These are phyloP conservation scores for Odontarrhena argentea DNA, from an alignment of 345 rosid species.

Conservation along the genomic window DNA sequence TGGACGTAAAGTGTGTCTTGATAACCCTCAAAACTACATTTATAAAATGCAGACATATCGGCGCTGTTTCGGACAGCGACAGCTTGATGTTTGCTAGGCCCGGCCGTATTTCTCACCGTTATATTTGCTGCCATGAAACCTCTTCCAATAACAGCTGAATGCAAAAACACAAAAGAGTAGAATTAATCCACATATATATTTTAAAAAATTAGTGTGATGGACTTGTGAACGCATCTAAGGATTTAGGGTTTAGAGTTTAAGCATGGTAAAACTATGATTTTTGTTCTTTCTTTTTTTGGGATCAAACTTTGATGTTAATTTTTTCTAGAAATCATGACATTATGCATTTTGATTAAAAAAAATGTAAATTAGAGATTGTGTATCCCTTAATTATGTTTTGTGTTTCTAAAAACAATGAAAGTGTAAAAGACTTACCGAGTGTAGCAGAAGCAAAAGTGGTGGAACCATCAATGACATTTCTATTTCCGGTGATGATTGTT, in stretches of 20 bases:
- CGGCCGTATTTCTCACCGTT: slow-evolving; percentile 61
- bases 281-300: no score
- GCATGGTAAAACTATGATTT: no score
- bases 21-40: slow-evolving; percentile 58
- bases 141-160: slow-evolving; percentile 45
- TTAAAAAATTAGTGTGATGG: background rate
- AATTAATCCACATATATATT: background rate
- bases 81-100: slow-evolving; percentile 57
- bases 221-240: no score
- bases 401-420: background rate
- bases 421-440: slow-evolving; percentile 44
- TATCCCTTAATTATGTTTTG: background rate
- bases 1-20: slow-evolving; percentile 63
- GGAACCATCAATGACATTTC: slow-evolving; percentile 49
- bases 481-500: slow-evolving; percentile 60
- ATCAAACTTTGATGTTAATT: no score
- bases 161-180: no score
- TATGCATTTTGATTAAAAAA: no score
- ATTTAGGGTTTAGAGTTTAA: no score
- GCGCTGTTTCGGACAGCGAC: slow-evolving; percentile 57
- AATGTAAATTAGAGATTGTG: no score
- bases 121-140: slow-evolving; percentile 58
- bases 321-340: no score
- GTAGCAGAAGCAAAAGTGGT: slow-evolving; percentile 64
- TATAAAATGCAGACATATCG: slow-evolving; percentile 52